Conservation (phyloP, 2,329 filamentous ascomycete species). For the Botrytis cinerea region DNA sequence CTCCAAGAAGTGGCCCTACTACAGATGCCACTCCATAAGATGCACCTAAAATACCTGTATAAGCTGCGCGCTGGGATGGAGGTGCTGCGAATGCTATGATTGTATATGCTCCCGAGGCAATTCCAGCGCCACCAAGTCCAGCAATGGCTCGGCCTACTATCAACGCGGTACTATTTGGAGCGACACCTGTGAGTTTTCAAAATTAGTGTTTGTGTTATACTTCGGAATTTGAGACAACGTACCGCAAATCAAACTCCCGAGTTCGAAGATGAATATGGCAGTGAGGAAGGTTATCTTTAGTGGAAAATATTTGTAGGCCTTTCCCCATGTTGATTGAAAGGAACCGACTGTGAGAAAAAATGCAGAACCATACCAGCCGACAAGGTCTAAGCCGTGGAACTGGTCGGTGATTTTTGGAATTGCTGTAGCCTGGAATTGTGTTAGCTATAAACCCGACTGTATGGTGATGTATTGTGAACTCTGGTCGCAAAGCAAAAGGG, state of each 20-base stretch:
- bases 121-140: constrained; percentile 34
- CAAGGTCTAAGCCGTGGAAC: constrained; percentile 51
- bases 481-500: neutral
- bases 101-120: constrained; percentile 45
- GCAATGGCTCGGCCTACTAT: constrained; percentile 31
- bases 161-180: constrained; percentile 37
- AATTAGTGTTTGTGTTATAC: constrained; percentile 2
- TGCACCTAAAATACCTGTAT: constrained; percentile 63
- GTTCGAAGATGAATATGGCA: constrained; percentile 43
- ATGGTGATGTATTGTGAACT: neutral
- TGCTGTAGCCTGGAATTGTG: constrained; percentile 47
- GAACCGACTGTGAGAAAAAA: constrained; percentile 52
- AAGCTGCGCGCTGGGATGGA: constrained; percentile 42
- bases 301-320: constrained; percentile 42
- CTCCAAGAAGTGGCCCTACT: constrained; percentile 63
- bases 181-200: constrained; percentile 31
- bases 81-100: constrained; percentile 45
- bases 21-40: constrained; percentile 66
- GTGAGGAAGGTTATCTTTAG: constrained; percentile 41
- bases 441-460: neutral
- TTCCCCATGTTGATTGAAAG: constrained; percentile 41
- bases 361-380: constrained; percentile 60
- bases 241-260: constrained; percentile 45
- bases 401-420: constrained; percentile 57
- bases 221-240: neutral